These are phyloP conservation scores for Apiospora arundinis DNA, from an alignment of 2,329 filamentous ascomycete genomes.

Conservation along the genomic window DNA sequence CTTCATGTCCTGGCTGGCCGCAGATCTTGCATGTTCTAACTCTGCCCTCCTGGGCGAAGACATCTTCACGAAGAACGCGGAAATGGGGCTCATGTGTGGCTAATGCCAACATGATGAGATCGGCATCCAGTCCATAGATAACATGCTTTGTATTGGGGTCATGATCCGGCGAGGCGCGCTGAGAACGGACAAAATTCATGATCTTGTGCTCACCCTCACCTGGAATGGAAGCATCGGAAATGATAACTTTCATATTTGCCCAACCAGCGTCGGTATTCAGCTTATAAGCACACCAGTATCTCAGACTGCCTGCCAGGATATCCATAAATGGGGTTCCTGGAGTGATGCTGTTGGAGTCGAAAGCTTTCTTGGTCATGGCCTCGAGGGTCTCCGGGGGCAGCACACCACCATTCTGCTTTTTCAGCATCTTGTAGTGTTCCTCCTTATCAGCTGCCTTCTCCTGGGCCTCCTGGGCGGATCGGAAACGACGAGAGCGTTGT, in stretches of 20 bases:
- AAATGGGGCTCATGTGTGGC: constrained; percentile 98
- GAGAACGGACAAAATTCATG: constrained; percentile 96
- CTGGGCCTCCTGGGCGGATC: constrained; percentile 90
- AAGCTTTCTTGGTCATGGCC: constrained; percentile 81
- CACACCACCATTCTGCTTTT: constrained; percentile 74
- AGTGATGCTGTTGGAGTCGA: constrained; percentile 87
- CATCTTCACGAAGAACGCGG: constrained; percentile 93
- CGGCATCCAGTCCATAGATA: constrained; percentile 96
- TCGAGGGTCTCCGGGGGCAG: constrained; percentile 67
- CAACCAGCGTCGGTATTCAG: constrained; percentile 95
- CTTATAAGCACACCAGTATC: constrained; percentile 98
- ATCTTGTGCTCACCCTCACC: constrained; percentile 99
- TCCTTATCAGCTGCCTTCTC: constrained; percentile 93
- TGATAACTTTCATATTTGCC: constrained; percentile 96
- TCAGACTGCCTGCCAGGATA: constrained; percentile 84
- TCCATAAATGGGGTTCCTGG: constrained; percentile 99
- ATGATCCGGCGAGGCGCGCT: constrained; percentile 87
- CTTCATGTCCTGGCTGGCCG: constrained; percentile 90
- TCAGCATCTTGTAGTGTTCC: constrained; percentile 84
- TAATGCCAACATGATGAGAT: constrained; percentile 97
- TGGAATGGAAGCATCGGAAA: constrained; percentile 96
- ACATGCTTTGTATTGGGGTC: constrained; percentile 97
- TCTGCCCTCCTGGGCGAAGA: constrained; percentile 90
- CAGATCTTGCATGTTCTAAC: constrained; percentile 84
- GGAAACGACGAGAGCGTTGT: constrained; percentile 93